Percentiles rank a stretch among this genome's conserved stretches.
Conservation (phyloP, 192 early-diverging fungal genomes). For the Gorgonomyces haynaldii region DNA sequence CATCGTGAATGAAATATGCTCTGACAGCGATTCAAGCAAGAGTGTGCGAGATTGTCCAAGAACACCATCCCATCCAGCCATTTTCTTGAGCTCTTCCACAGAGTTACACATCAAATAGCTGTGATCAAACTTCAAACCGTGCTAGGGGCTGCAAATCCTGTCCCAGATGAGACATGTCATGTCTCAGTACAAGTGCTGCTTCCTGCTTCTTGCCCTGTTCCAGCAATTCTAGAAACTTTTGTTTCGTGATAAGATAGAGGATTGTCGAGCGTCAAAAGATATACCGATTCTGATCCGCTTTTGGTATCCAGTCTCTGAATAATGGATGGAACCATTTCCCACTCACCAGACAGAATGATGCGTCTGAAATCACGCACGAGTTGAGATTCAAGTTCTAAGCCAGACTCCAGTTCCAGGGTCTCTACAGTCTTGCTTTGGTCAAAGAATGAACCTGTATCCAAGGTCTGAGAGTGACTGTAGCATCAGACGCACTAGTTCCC, state of each 20-base stretch:
- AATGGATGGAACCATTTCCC: constrained; percentile 53
- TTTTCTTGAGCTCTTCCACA: constrained; percentile 52
- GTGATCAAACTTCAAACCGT: neutral
- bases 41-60: constrained; percentile 52
- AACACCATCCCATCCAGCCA: constrained; percentile 72
- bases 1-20: constrained; percentile 58
- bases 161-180: constrained; percentile 64
- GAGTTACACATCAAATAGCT: constrained; percentile 62
- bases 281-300: neutral
- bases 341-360: constrained; percentile 64
- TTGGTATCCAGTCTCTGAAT: constrained; percentile 32
- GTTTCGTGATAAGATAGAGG: constrained; percentile 70
- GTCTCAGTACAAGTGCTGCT: constrained; percentile 66
- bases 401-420: constrained; percentile 67
- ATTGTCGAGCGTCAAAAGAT: neutral
- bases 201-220: constrained; percentile 55
- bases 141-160: constrained; percentile 63
- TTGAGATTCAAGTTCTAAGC: constrained; percentile 61
- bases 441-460: constrained; percentile 51
- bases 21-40: constrained; percentile 45
- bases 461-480: constrained; percentile 74
- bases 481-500: constrained; percentile 81
- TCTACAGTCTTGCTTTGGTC: constrained; percentile 49
- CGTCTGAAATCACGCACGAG: constrained; percentile 57
- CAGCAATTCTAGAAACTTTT: constrained; percentile 85